Evolutionary conservation across 192 early-diverging fungal genomes (phyloP).

Genomic region (Podila horticola): DNA sequence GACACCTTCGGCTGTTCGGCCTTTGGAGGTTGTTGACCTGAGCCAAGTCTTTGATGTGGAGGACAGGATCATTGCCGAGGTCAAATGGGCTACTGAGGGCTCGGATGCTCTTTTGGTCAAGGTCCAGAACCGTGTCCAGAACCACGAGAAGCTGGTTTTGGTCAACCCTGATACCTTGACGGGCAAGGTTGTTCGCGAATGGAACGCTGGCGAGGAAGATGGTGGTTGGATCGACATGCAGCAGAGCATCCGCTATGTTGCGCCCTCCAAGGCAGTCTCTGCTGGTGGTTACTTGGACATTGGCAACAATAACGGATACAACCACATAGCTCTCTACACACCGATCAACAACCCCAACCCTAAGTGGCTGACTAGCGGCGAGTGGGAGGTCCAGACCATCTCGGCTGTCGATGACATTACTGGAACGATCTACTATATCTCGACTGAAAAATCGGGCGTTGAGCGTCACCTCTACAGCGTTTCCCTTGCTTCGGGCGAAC

Average conservation of each 20-base stretch:
- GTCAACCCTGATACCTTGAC: constrained; percentile 47
- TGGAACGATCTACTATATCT: constrained; percentile 44
- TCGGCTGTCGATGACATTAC: constrained; percentile 44
- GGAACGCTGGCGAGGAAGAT: constrained; percentile 69
- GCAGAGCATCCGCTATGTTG: constrained; percentile 54
- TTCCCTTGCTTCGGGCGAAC: constrained; percentile 7
- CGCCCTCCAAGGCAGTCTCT: constrained; percentile 29
- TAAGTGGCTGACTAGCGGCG: constrained; percentile 68
- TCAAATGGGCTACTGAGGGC: constrained; percentile 79
- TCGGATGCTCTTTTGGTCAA: constrained; percentile 74
- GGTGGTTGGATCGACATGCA: constrained; percentile 79
- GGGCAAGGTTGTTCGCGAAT: constrained; percentile 65
- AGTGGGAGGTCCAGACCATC: constrained; percentile 76
- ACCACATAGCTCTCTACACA: constrained; percentile 75
- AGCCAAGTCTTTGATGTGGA: constrained; percentile 65
- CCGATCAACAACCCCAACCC: constrained; percentile 59
- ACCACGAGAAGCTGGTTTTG: constrained; percentile 76
- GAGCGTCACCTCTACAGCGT: constrained; percentile 50
- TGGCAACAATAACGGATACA: constrained; percentile 70
- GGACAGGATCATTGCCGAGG: constrained; percentile 84
- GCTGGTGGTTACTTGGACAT: constrained; percentile 71
- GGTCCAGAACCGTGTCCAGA: constrained; percentile 92
- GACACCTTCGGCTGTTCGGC: constrained; percentile 14
- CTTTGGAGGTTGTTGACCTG: constrained; percentile 26
- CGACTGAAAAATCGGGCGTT: constrained; percentile 28